Evolutionary conservation across 1,284 basidiomycete species (phyloP), one percentile per base, ranked within the genome.

Genomic region (Ceraceosorus guamensis): DNA sequence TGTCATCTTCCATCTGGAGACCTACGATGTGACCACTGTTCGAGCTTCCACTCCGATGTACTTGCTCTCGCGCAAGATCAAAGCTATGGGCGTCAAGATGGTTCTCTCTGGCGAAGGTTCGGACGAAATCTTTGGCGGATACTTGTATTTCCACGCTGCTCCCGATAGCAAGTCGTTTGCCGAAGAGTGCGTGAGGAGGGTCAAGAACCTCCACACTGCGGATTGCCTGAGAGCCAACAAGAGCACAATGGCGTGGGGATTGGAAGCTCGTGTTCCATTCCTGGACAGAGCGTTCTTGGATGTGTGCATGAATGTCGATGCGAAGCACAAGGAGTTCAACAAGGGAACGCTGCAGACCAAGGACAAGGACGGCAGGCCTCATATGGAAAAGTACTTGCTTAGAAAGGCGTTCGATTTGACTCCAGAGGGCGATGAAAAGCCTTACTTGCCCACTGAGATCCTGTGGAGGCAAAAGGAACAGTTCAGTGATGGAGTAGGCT

Each of bases 1-100:
- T 62, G 95, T 98, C 62, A 96, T 99, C 70, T 88, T 96, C 79
- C 95, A 98, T 77, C 84, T 99, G 47, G 95, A 99, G 81, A 98
- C 95, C 1, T 98, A 91, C 79, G 95, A 99, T 76, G 95, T 99
- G 54, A 99, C 95, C 39, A 99, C 95, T 14, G 91, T 97, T 53
- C 87, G 95, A 57, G 95, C 95, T 4, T 92, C 89, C 69, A 97
- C 93, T 5, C 93, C 95, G 14, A 93, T 93, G 91, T 93, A 93
- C 77, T 84, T 99, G 37, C 84, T 98, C 59, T 91, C 88, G 76
- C 84, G 95, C 56, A 98, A 98, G 81, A 95, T 98, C 82, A 99
- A 98, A 80, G 93, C 95, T 2, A 98, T 92, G 88, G 95, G 95
- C 63, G 95, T 99, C 63, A 99, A 99, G 81, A 99, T 99, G 95